Base-by-base conservation (phyloP, 192 early-diverging fungal species). In the Chytriomyces sp. region DNA sequence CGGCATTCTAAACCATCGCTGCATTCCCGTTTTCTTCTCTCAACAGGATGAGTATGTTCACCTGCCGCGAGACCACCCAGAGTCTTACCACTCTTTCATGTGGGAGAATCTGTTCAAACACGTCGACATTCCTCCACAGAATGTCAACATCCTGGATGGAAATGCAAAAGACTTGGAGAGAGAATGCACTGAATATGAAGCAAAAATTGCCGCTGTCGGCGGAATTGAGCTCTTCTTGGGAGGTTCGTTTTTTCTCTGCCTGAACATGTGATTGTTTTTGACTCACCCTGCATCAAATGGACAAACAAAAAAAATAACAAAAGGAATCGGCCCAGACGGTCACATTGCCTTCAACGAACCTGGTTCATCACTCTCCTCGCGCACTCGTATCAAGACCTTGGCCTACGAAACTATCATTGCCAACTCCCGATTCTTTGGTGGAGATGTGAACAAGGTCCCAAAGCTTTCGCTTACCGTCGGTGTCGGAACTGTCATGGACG, bases 301-400 rank as follows among this genome's bases (percentile, higher is more conserved):
- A 35, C 35, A 35, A 35, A 35, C 35, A 35, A 35, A 35, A 35
- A 35, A 35, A 35, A 35, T 3, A 24, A 2, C 6, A 16, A 47
- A 6, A 73, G 71, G 93, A 75, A 95, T 95, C 70, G 94, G 94
- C 45, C 94, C 94, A 16, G 94, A 95, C 82, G 94, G 94, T 76
- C 94, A 95, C 80, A 94, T 95, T 82, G 94, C 94, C 53, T 95
- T 95, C 84, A 95, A 95, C 79, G 94, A 95, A 80, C 94, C 94
- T 35, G 94, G 94, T 24, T 93, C 92, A 57, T 94, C 92, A 46
- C 85, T 95, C 67, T 88, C 86, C 66, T 93, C 91, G 20, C 87
- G 93, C 69, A 95, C 94, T 45, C 86, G 94, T 61, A 92, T 93
- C 79, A 95, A 95, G 82, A 95, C 94, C 7, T 85, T 95, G 11